Evolutionary conservation across 2,329 filamentous ascomycete species (phyloP).

Genomic region (Fusarium sp.): DNA sequence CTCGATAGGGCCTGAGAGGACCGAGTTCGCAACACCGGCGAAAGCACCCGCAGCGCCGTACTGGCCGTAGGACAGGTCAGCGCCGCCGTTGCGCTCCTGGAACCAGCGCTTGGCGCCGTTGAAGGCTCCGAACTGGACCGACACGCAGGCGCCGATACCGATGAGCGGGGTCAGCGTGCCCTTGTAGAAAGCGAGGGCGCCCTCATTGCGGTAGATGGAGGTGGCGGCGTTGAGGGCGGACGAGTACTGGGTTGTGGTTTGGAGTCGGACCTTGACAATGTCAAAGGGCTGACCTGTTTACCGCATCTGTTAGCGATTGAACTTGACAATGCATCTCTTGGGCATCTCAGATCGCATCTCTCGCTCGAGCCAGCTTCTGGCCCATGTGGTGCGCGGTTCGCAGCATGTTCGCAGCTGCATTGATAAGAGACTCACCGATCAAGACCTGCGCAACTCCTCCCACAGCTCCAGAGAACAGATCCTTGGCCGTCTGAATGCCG

Average conservation of each 20-base stretch:
- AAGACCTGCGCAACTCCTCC: conserved; percentile 95
- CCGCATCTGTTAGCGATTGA: conserved; percentile 4
- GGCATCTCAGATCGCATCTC: conserved; percentile 22
- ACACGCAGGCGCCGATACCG: conserved; percentile 96
- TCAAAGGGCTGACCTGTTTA: conserved; percentile 77
- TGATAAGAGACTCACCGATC: conserved; percentile 69
- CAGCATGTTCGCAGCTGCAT: conserved; percentile 42
- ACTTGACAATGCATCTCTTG: background rate
- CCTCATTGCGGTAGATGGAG: conserved; percentile 89
- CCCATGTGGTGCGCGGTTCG: background rate
- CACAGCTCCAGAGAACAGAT: conserved; percentile 89
- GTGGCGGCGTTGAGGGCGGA: conserved; percentile 83
- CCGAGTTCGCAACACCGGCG: conserved; percentile 89
- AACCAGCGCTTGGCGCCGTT: conserved; percentile 90
- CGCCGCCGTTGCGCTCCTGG: conserved; percentile 77
- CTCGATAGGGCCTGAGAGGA: conserved; percentile 92
- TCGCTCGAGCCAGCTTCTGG: conserved; percentile 9
- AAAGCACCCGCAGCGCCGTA: conserved; percentile 94
- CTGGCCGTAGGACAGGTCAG: conserved; percentile 79
- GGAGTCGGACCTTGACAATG: conserved; percentile 97
- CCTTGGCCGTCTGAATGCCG: conserved; percentile 78
- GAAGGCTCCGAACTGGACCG: conserved; percentile 98
- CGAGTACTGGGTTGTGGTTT: conserved; percentile 86
- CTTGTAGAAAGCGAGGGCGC: conserved; percentile 95
- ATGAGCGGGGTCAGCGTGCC: conserved; percentile 94